Conservation (phyloP, 257 asterid species). For the Nicotiana knightiana region DNA sequence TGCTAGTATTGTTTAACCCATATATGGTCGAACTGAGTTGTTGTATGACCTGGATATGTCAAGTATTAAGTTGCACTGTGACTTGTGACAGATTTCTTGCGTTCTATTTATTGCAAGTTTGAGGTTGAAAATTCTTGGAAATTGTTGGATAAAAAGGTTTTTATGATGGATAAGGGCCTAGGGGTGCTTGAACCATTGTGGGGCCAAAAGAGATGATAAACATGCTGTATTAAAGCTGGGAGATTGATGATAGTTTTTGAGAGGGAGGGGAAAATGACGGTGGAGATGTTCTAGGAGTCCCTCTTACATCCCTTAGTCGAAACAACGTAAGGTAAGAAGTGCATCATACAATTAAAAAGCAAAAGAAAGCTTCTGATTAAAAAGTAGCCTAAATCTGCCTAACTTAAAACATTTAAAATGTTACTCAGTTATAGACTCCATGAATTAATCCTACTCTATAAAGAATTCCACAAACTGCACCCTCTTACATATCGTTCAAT, state of each 20-base stretch:
- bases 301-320: neutral
- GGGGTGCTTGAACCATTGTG: neutral
- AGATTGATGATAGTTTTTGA: neutral
- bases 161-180: neutral
- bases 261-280: neutral
- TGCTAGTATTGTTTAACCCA: neutral
- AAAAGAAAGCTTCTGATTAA: neutral
- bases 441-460: neutral
- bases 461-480: neutral
- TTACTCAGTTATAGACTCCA: neutral
- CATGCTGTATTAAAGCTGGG: neutral
- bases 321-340: neutral
- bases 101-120: neutral
- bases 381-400: neutral
- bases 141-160: neutral
- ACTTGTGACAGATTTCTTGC: neutral
- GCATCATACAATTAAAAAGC: slow-evolving; percentile 1
- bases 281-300: neutral
- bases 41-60: neutral
- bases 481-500: neutral
- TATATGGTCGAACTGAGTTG: neutral
- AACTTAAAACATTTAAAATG: neutral
- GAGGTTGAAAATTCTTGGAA: neutral
- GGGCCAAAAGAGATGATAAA: neutral
- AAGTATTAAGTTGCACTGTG: neutral